Conservation (phyloP, 768 basidiomycete species). For the Xanthoconium stramineum region DNA sequence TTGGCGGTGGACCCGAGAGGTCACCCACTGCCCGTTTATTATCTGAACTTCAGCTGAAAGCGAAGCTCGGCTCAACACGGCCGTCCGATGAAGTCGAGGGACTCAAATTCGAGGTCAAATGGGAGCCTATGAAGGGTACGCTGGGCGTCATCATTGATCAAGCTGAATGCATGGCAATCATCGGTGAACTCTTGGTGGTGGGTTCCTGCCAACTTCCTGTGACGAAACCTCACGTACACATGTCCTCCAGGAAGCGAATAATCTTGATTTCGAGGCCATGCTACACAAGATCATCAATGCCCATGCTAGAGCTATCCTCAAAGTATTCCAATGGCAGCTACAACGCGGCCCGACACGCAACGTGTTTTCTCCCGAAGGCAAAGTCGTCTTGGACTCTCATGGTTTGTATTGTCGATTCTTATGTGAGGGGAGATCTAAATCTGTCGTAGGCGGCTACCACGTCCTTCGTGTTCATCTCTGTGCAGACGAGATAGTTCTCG, state of each 20-base stretch:
- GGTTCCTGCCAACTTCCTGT: conserved; percentile 25
- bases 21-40: conserved; percentile 53
- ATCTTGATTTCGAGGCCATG: conserved; percentile 73
- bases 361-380: conserved; percentile 62
- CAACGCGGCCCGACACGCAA: conserved; percentile 46
- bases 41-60: conserved; percentile 58
- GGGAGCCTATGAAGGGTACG: conserved; percentile 72
- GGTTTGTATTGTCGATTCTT: conserved; percentile 37
- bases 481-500: conserved; percentile 69
- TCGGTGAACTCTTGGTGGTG: conserved; percentile 54
- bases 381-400: conserved; percentile 52
- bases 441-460: conserved; percentile 45
- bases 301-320: conserved; percentile 64
- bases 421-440: background rate
- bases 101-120: conserved; percentile 63
- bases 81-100: conserved; percentile 78
- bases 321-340: conserved; percentile 52
- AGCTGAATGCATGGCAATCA: conserved; percentile 42
- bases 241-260: conserved; percentile 50
- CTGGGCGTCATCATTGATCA: conserved; percentile 56
- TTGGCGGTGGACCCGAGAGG: conserved; percentile 46
- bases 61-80: conserved; percentile 51
- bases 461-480: conserved; percentile 70
- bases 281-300: conserved; percentile 58
- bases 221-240: background rate